Percentiles rank a stretch among this genome's conserved stretches.
phyloP scores from a whole-genome alignment of 441 rosid species.

The Pelargonium australe region DNA sequence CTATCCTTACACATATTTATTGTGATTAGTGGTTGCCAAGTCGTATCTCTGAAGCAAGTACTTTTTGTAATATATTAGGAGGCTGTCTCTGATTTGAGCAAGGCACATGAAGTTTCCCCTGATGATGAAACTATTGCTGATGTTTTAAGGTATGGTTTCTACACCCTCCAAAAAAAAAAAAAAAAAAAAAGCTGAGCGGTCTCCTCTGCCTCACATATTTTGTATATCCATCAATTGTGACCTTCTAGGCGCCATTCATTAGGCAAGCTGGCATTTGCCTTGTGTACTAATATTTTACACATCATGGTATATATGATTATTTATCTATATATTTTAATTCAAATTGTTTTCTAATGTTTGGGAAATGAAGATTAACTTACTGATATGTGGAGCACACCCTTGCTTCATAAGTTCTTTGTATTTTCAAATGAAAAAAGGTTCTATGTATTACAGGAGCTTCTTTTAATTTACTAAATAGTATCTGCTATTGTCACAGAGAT shows the following conservation, averaged over 20 bases:
- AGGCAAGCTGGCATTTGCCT: neutral
- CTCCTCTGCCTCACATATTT: neutral
- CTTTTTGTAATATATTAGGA: slow-evolving; percentile 38
- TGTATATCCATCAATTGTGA: neutral
- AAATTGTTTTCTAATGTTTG: neutral
- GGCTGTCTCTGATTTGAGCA: slow-evolving; percentile 71
- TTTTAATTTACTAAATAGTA: slow-evolving; percentile 6
- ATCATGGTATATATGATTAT: neutral
- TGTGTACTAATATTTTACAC: neutral
- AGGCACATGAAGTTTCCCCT: slow-evolving; percentile 75
- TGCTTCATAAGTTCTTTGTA: no score
- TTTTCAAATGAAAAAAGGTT: neutral
- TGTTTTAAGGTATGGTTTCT: slow-evolving; percentile 56
- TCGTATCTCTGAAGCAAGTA: slow-evolving; percentile 5
- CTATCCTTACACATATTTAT: slow-evolving; percentile 5
- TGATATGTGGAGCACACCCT: no score
- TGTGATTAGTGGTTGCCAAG: slow-evolving; percentile 14
- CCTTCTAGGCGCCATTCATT: no score
- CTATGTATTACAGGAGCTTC: no score
- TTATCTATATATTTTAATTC: neutral
- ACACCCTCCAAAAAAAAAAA: no score
- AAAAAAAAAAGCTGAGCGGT: neutral
- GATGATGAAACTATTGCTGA: slow-evolving; percentile 78
- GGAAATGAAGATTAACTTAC: neutral
- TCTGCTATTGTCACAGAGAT: slow-evolving; percentile 42